Evolutionary conservation across 148 eudicot species (phyloP).

Genomic region (Selenicereus undatus): DNA sequence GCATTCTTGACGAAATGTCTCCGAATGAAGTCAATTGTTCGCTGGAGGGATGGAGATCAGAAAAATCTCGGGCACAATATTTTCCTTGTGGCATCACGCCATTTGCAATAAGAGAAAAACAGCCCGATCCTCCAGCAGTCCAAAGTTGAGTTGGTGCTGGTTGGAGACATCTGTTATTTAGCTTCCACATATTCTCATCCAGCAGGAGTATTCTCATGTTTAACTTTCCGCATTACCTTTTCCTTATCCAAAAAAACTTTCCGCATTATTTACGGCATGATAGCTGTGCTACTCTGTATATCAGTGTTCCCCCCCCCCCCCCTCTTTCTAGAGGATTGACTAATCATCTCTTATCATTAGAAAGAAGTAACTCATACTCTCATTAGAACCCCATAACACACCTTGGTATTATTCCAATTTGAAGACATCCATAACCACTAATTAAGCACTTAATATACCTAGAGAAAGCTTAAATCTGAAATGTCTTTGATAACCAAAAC

Average conservation of each 20-base stretch:
- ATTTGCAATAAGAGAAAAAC: neutral
- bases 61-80: neutral
- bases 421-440: neutral
- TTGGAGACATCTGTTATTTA: neutral
- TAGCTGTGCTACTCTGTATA: neutral
- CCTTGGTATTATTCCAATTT: neutral
- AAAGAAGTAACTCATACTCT: neutral
- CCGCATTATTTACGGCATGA: neutral
- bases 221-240: neutral
- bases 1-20: neutral
- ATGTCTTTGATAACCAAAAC: neutral
- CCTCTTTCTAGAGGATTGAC: neutral
- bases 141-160: neutral
- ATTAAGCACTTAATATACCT: neutral
- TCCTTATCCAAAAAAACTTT: too few relatives aligned
- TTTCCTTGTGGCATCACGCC: neutral
- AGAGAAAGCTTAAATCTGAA: too few relatives aligned
- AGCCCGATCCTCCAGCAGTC: neutral
- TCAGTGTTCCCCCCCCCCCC: neutral
- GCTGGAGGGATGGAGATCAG: neutral
- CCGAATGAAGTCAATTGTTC: neutral
- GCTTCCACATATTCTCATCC: neutral
- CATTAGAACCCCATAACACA: neutral
- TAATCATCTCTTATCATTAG: neutral
- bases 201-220: neutral